Base-by-base conservation (phyloP, 805 yeast genomes). In the Lipomyces sp. region DNA sequence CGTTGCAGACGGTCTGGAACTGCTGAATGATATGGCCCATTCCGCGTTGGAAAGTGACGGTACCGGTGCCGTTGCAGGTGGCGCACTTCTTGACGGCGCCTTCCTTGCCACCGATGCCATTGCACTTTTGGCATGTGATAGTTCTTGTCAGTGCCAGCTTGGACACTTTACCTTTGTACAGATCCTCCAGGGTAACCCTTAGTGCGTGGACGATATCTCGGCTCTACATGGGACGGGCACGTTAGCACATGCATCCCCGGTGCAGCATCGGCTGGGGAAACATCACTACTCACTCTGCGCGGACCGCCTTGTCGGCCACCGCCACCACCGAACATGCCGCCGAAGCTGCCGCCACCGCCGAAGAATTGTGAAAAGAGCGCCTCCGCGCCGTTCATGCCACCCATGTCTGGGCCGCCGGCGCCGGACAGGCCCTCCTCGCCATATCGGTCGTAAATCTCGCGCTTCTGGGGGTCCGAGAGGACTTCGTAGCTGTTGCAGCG, bases 21-120 rank as follows among this genome's bases (percentile, higher is more conserved):
- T 96, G 86, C 76, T 93, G 99, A 65, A 93, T 86, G 90, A 93
- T 88, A 61, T 96, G 96, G 63, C 99, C 99, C 96, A 93, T 90
- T 74, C 93, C 98, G 76, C 95, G 86, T 46, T 96, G 87, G 61
- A 89, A 84, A 60, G 91, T 84, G 71, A 81, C 86, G 70, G 84
- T 73, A 79, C 99, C 99, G 63, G 79, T 78, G 71, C 99, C 99
- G 66, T 80, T 79, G 82, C 99, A 93, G 35, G 81, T 69, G 45
- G 81, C 60, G 82, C 99, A 93, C 64, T 81, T 81, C 75, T 84
- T 85, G 59, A 90, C 95, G 51, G 86, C 76, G 58, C 93, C 95
- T 61, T 82, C 86, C 66, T 87, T 87, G 73, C 98, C 99, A 71
- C 99, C 99, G 65, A 82, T 82, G 65, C 98, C 98, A 49, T 86